Conservation (phyloP, 2,329 filamentous ascomycete species). For the Epicoccum sorghinum region DNA sequence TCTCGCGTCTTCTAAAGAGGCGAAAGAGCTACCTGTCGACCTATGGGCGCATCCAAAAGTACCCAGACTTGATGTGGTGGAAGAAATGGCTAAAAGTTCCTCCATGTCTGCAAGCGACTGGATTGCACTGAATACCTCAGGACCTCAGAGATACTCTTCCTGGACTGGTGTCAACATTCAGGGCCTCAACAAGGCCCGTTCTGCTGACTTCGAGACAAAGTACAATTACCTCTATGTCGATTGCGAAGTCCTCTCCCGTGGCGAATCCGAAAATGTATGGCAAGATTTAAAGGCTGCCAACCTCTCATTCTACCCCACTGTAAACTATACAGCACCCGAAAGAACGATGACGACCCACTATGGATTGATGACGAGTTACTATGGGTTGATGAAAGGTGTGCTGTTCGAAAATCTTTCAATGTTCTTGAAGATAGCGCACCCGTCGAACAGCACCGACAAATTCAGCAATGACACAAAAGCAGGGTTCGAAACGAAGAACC, state of each 20-base stretch:
- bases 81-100: not conserved
- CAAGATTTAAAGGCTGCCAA: not conserved
- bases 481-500: too few relatives aligned
- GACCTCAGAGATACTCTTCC: slow-evolving; percentile 2
- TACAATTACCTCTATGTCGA: slow-evolving; percentile 1
- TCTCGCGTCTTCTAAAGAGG: not conserved
- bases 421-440: not conserved
- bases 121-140: not conserved
- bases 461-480: not conserved
- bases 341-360: too few relatives aligned
- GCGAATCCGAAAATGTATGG: not conserved
- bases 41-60: slow-evolving; percentile 16
- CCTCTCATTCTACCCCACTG: not conserved
- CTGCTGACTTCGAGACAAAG: not conserved
- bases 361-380: too few relatives aligned
- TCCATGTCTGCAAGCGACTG: not conserved
- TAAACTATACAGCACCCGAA: not conserved
- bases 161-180: slow-evolving; percentile 10
- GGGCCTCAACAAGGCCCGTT: not conserved
- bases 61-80: slow-evolving; percentile 1
- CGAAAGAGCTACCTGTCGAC: slow-evolving; percentile 1
- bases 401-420: not conserved
- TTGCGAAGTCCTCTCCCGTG: not conserved
- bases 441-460: not conserved
- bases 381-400: too few relatives aligned